These are phyloP conservation scores for Colletotrichum trifolii DNA, from an alignment of 2,329 filamentous ascomycete genomes.

Conservation along the genomic window DNA sequence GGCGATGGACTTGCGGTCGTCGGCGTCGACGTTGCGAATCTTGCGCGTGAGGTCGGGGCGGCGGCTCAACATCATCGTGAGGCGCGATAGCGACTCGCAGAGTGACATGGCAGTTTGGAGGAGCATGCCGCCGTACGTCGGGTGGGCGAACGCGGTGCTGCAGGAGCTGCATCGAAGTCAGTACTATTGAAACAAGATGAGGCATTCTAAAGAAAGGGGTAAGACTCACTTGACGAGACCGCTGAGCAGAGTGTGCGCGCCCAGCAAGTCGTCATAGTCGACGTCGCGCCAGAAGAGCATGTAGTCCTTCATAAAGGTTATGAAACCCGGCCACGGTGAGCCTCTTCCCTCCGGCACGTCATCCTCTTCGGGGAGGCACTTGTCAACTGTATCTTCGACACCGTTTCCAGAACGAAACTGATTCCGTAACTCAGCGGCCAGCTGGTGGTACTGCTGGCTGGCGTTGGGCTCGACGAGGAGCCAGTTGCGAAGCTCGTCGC, in stretches of 20 bases:
- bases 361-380: constrained; percentile 72
- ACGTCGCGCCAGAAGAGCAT: constrained; percentile 84
- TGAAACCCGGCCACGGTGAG: constrained; percentile 79
- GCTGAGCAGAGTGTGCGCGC: constrained; percentile 80
- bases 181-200: constrained; percentile 9
- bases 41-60: constrained; percentile 80
- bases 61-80: constrained; percentile 87
- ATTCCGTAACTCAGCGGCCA: constrained; percentile 74
- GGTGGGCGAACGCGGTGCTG: constrained; percentile 83
- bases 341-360: constrained; percentile 72
- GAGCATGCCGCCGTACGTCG: constrained; percentile 82
- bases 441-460: constrained; percentile 72
- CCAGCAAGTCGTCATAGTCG: constrained; percentile 78
- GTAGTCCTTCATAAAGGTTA: constrained; percentile 84
- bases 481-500: constrained; percentile 73
- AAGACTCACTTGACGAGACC: constrained; percentile 76
- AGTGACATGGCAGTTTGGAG: constrained; percentile 86
- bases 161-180: constrained; percentile 70
- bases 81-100: constrained; percentile 80
- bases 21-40: constrained; percentile 71
- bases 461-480: constrained; percentile 80
- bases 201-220: neutral
- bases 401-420: constrained; percentile 61
- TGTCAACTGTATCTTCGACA: constrained; percentile 72
- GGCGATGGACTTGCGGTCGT: constrained; percentile 81